phyloP scores from a whole-genome alignment of 75 land plant genomes.

The Pseudotsuga menziesii region DNA sequence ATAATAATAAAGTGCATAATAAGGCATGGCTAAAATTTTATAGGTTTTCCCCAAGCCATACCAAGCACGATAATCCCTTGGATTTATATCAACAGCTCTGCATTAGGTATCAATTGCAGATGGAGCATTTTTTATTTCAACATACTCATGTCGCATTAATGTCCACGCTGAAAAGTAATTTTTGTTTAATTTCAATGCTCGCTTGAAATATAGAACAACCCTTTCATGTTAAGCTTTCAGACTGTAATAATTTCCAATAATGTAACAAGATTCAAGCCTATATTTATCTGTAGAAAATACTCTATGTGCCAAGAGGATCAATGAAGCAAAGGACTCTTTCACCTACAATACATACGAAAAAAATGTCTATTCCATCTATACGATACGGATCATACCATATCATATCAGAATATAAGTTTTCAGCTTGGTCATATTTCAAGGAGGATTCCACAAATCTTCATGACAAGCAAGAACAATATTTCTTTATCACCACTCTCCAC shows the following conservation, averaged over 20 bases:
- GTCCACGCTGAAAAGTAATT: slow-evolving; percentile 97
- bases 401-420: too few relatives aligned
- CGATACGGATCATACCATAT: too few relatives aligned
- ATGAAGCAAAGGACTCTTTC: slow-evolving; percentile 77
- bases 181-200: slow-evolving; percentile 80
- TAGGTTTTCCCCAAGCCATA: slow-evolving; percentile 96
- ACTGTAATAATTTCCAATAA: slow-evolving; percentile 78
- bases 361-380: too few relatives aligned
- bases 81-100: slow-evolving; percentile 86
- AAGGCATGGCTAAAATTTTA: slow-evolving; percentile 87
- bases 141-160: slow-evolving; percentile 95
- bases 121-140: slow-evolving; percentile 91
- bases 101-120: slow-evolving; percentile 94
- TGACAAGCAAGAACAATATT: too few relatives aligned
- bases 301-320: slow-evolving; percentile 86
- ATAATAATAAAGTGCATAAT: slow-evolving; percentile 91
- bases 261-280: slow-evolving; percentile 91
- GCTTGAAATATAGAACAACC: slow-evolving; percentile 76
- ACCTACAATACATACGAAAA: too few relatives aligned
- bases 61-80: slow-evolving; percentile 95
- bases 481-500: too few relatives aligned
- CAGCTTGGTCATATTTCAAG: too few relatives aligned
- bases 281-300: slow-evolving; percentile 90
- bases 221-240: slow-evolving; percentile 61
- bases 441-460: too few relatives aligned